Conservation (phyloP, 768 basidiomycete species). For the Rhizopogon vulgaris region DNA sequence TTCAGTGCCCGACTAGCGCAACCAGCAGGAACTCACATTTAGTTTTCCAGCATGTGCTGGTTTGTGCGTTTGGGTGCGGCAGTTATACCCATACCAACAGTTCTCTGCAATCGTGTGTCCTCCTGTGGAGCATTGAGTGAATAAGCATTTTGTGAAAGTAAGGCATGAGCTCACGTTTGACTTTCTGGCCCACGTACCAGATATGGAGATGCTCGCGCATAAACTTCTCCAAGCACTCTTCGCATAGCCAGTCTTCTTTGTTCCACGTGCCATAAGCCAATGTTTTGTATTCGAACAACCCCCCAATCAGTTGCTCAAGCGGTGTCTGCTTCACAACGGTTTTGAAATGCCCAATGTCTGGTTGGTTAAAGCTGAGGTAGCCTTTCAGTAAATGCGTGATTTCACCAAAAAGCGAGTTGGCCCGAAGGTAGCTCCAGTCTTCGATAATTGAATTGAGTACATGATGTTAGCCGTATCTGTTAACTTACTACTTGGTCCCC, state of each 20-base stretch:
- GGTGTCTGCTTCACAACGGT: conserved; percentile 4
- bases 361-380: conserved; percentile 1
- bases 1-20: not conserved
- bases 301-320: conserved; percentile 7
- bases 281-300: conserved; percentile 12
- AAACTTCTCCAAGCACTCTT: conserved; percentile 20
- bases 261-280: conserved; percentile 19
- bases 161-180: conserved; percentile 9
- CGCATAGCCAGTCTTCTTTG: conserved; percentile 26
- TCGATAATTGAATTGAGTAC: not conserved
- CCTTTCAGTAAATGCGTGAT: conserved; percentile 3
- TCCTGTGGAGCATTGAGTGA: not conserved
- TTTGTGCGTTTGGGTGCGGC: conserved; percentile 19
- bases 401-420: not conserved
- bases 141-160: not conserved
- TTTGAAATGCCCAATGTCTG: conserved; percentile 3
- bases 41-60: conserved; percentile 17
- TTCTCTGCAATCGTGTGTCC: conserved; percentile 13
- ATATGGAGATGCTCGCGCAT: conserved; percentile 19
- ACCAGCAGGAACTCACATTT: conserved; percentile 17
- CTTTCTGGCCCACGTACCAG: conserved; percentile 19
- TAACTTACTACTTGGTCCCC: conserved; percentile 23
- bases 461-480: not conserved
- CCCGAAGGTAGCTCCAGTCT: conserved; percentile 14
- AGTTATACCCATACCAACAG: conserved; percentile 29